Evolutionary conservation across 2,329 filamentous ascomycete species (phyloP), one percentile per base, ranked within the genome.

Genomic region (Epichloe festucae): DNA sequence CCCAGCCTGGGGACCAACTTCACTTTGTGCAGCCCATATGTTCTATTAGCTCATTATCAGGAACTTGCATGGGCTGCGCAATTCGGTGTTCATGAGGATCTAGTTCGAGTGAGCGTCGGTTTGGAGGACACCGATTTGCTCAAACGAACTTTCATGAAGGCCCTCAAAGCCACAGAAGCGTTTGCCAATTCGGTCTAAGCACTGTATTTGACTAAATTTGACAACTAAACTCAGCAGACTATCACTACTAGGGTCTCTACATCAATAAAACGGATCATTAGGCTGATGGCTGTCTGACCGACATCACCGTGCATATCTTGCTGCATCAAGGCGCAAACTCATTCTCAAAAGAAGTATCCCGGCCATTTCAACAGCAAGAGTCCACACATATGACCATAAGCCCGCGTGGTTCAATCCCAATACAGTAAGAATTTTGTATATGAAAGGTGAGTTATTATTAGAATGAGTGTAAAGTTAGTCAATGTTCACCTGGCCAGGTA

Each of bases 1-100:
- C 93, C 93, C 0, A 96, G 89, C 67, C 73, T 98, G 48, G 93
- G 93, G 2, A 97, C 93, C 0, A 98, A 98, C 67, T 98, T 98
- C 65, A 97, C 93, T 0, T 73, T 98, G 39, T 85, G 85, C 52
- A 95, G 85, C 47, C 93, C 93, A 0, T 98, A 95, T 65, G 89
- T 93, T 21, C 73, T 98, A 36, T 69, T 98, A 35, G 93, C 93
- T 4, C 93, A 98, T 67, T 98, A 93, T 62, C 75, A 78, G 45
- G 93, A 98, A 72, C 67, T 97, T 42, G 84, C 90, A n/a, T 98
- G 93, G 93, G 88, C 87, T 43, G 81, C 78, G 27, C 74, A 82
- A 54, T 91, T 85, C 65, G 89, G 90, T 0, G 87, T 96, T 3
- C 85, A 93, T 51, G 79, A 81, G 1, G 79, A 88, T 64, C 68